A percentile compares a stretch with the other conserved stretches of the same genome.
phyloP scores from a whole-genome alignment of 2,329 filamentous ascomycete species.

The Aspergillus uvarum region DNA sequence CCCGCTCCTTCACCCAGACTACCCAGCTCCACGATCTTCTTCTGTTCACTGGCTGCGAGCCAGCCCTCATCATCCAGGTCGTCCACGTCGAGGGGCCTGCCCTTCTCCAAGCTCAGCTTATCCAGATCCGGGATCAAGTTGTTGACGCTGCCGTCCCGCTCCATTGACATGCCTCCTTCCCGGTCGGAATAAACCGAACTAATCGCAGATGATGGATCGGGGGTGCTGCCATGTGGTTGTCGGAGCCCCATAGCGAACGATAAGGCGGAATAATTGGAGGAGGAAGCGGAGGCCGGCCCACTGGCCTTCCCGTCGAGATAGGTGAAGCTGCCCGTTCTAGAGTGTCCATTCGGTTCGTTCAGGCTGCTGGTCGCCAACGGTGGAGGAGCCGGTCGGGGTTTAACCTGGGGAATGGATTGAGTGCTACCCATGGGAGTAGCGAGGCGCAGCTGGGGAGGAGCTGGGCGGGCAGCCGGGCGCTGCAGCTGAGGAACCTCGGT shows the following conservation, averaged over 20 bases:
- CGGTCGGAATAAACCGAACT: slow-evolving; percentile 80
- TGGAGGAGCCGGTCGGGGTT: slow-evolving; percentile 57
- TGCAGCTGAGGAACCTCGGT: slow-evolving; percentile 34
- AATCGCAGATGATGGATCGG: slow-evolving; percentile 85
- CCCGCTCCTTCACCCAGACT: slow-evolving; percentile 92
- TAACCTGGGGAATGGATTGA: slow-evolving; percentile 67
- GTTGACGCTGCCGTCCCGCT: slow-evolving; percentile 77
- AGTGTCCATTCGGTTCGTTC: slow-evolving; percentile 78
- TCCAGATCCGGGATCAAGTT: slow-evolving; percentile 75
- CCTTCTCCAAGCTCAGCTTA: slow-evolving; percentile 77
- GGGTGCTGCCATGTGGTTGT: slow-evolving; percentile 63
- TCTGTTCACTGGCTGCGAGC: slow-evolving; percentile 87
- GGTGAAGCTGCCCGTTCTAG: slow-evolving; percentile 80
- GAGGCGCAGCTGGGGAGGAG: slow-evolving; percentile 76
- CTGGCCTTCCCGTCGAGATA: slow-evolving; percentile 72
- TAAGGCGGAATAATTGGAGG: slow-evolving; percentile 80
- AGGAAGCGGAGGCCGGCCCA: slow-evolving; percentile 79
- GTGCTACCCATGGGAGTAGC: slow-evolving; percentile 81
- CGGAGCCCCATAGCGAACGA: slow-evolving; percentile 74
- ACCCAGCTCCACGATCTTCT: slow-evolving; percentile 82
- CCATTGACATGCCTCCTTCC: slow-evolving; percentile 73
- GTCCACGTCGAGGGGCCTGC: slow-evolving; percentile 82
- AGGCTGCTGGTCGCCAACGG: slow-evolving; percentile 67
- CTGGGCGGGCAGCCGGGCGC: slow-evolving; percentile 52
- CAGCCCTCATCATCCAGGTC: slow-evolving; percentile 94